Evolutionary conservation across 2,329 filamentous ascomycete species (phyloP), one percentile per base, ranked within the genome.

Genomic region (Orbilia ellipsospora): DNA sequence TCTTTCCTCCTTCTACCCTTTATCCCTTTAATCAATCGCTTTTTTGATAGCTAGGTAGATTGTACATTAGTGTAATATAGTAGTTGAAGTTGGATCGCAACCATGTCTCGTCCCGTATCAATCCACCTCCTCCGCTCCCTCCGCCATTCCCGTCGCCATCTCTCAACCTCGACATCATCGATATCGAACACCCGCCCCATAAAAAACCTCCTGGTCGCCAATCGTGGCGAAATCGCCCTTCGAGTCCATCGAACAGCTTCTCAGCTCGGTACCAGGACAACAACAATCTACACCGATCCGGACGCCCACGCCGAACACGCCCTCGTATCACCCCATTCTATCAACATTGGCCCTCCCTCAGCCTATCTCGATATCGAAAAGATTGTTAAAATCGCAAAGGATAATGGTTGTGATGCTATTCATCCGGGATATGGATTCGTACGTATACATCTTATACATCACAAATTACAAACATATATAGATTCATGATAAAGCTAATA

Each of bases 191-290:
- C 57, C 6, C 73, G 67, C 5, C 69, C 77, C 10, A 76, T 79
- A 26, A 77, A 76, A 66, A 96, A 93, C 7, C 91, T 98, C 50
- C 87, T 99, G 23, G 98, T 99, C 81, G 95, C 95, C 64, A 99
- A 99, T 82, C 90, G 95, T 79, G 95, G 95, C 80, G 95, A 99
- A 83, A 99, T 99, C 80, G 95, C 95, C 59, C 86, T 99, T 81
- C 92, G 95, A 79, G 95, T 99, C 78, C 91, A 94, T 78, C 89
- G 90, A 78, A 99, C 95, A 20, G 95, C 95, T 40, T 87, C 92
- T 60, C 89, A 91, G 77, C 91, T 97, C 81, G 94, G 95, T 70
- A 96, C 99, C 81, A 89, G 90, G 77, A 96, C 94, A 16, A 97
- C 94, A 0, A 97, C 94, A 0, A 87, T 99, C 73, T 99, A 97